These are phyloP conservation scores for Fraxinus xanthoxyloides DNA, from an alignment of 305 asterid species.

Conservation along the genomic window DNA sequence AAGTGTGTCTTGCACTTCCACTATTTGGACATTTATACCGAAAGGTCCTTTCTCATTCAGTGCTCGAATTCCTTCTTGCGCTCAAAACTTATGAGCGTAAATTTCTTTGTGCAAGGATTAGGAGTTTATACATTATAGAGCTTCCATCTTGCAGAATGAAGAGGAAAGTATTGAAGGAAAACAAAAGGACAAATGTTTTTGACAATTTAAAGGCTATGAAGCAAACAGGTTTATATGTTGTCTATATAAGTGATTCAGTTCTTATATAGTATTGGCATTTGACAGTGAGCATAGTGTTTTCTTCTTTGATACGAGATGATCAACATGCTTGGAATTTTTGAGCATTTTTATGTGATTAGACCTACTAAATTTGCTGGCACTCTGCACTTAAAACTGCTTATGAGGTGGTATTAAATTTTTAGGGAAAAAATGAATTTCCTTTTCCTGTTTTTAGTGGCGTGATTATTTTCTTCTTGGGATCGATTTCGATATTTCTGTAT, in stretches of 20 bases:
- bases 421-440: not conserved
- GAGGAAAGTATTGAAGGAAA: conserved; percentile 4
- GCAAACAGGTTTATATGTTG: not conserved
- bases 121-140: not conserved
- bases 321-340: not conserved
- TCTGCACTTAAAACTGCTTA: not conserved
- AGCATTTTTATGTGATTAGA: not conserved
- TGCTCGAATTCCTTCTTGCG: conserved; percentile 15
- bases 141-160: conserved; percentile 22
- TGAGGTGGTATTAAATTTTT: not conserved
- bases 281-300: not conserved
- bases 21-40: conserved; percentile 11
- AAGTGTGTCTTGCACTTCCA: conserved; percentile 63
- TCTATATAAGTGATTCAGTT: not conserved
- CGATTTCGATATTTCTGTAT: not conserved
- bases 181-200: conserved; percentile 18
- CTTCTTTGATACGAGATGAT: not conserved
- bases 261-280: not conserved
- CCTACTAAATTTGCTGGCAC: not conserved
- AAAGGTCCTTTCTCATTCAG: not conserved
- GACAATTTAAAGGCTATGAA: conserved; percentile 16
- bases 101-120: conserved; percentile 12
- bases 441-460: not conserved
- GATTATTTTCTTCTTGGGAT: not conserved
- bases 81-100: conserved; percentile 11